Base-by-base conservation (phyloP, 2,329 filamentous ascomycete species). In the Hysterium pulicare region DNA sequence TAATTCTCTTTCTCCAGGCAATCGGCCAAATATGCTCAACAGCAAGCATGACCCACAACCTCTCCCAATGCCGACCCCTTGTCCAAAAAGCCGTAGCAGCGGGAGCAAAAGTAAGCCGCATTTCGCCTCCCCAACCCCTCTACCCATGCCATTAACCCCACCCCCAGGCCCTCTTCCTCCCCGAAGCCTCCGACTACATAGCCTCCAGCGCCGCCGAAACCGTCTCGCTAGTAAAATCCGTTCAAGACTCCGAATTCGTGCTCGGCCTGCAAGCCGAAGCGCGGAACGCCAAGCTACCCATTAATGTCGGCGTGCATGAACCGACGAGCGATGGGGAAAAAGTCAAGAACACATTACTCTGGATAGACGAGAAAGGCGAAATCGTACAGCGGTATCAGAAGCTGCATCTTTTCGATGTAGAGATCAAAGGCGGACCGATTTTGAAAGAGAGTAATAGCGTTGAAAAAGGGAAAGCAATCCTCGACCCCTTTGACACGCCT, bases 161-260 rank as follows among this genome's bases (percentile, higher is more conserved):
- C n/a, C 41, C n/a, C 30, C 41, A 87, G 79, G 81, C 86, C 15
- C 78, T 96, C 38, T 96, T 97, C 71, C 83, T 96, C 40, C 91
- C 91, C 10, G 91, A 96, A 76, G 91, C 91, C 19, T 82, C 81
- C 43, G 90, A 95, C 71, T 96, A 95, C 72, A 90, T 96, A 56
- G 85, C 82, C 16, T 73, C 77, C 2, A 83, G 81, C 1, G 74
- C 83, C 2, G 66, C 78, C 9, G 83, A 90, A 55, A 86, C 84
- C 0, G 69, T 90, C 7, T 75, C 79, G 4, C 81, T 96, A 8
- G 89, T 82, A 49, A 78, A 77, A 44, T 77, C 89, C 2, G 78
- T 84, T 30, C 63, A 75, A 2, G 71, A 75, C 17, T 88, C 82
- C 10, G 76, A 80, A 21, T 96, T 96, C 63, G 84, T 96, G 10